Base-by-base conservation (phyloP, 2,329 filamentous ascomycete species). In the Nemania diffusa region DNA sequence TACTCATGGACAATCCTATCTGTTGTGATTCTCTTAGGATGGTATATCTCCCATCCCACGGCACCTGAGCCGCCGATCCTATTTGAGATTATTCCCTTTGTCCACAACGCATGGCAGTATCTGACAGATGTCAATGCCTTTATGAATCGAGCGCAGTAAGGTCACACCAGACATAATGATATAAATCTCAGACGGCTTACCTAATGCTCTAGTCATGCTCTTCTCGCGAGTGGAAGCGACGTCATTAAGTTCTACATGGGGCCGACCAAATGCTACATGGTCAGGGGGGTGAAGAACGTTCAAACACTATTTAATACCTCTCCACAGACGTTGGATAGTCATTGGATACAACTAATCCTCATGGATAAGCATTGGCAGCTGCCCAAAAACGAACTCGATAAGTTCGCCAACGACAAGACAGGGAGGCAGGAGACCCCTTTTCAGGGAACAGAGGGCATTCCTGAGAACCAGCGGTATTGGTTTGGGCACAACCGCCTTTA, bases 391-490 rank as follows among this genome's bases (percentile, higher is more conserved):
- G 73, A 76, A 32, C 11, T 72, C 9, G 29, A 24, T 9, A 65
- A 53, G 20, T 74, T 71, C 37, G 46, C 8, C 2, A 46, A 52
- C 6, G 73, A 75, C 37, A 51, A 32, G 8, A 63, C 71, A 1
- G 74, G 73, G 0, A 60, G 71, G 2, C 17, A 15, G 1, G 71
- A 67, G 34, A 46, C 55, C 0, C 73, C 75, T 0, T 46, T 44
- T 0, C 67, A 70, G 0, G 75, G 73, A 0, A 64, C 42, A 9
- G 27, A 74, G 26, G 17, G 59, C 7, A 44, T 67, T 0, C 66
- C 73, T 0, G 29, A 52, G 1, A 53, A 67, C 3, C 13, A 75
- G 24, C 68, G 77, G 6, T 63, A 70, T 15, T 78, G 76, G 76
- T 52, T 61, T 1, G 37, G 26, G 1, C 59, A 65, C 46, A 59